These are phyloP conservation scores for Litsea cubeba DNA, from an alignment of 164 flowering plant species.

Conservation along the genomic window DNA sequence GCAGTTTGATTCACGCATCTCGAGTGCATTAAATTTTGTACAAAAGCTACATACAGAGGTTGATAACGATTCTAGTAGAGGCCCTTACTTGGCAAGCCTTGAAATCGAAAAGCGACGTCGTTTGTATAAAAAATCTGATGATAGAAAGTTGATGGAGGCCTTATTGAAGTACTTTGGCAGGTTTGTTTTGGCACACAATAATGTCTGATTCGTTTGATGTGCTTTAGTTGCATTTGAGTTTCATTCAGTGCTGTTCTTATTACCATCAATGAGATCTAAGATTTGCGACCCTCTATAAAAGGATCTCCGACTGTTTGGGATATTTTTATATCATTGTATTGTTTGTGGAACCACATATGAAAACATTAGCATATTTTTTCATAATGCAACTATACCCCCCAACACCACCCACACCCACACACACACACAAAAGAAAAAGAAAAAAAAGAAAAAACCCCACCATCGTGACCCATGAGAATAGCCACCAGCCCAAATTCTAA, in stretches of 20 bases:
- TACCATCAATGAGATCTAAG: no score
- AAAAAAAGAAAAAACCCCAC: no score
- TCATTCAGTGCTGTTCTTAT: background rate
- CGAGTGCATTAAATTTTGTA: conserved; percentile 49
- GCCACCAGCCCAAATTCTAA: no score
- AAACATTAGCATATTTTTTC: no score
- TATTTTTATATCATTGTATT: no score
- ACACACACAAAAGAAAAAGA: no score
- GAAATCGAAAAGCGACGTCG: conserved; percentile 74
- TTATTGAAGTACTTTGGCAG: conserved; percentile 57
- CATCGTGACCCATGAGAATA: no score
- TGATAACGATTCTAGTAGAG: conserved; percentile 33
- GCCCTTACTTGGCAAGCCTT: conserved; percentile 69
- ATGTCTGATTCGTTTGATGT: background rate
- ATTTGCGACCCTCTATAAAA: background rate
- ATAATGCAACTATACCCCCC: no score
- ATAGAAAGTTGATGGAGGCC: conserved; percentile 42
- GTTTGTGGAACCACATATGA: no score
- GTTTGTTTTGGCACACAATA: conserved; percentile 25
- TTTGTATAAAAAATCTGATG: conserved; percentile 54
- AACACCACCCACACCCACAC: no score
- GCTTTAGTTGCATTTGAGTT: background rate
- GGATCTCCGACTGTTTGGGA: background rate
- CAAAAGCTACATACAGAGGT: conserved; percentile 39
- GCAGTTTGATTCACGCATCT: conserved; percentile 79